Evolutionary conservation across 768 basidiomycete species (phyloP), one percentile per base, ranked within the genome.

Genomic region (Roridomyces roridus): DNA sequence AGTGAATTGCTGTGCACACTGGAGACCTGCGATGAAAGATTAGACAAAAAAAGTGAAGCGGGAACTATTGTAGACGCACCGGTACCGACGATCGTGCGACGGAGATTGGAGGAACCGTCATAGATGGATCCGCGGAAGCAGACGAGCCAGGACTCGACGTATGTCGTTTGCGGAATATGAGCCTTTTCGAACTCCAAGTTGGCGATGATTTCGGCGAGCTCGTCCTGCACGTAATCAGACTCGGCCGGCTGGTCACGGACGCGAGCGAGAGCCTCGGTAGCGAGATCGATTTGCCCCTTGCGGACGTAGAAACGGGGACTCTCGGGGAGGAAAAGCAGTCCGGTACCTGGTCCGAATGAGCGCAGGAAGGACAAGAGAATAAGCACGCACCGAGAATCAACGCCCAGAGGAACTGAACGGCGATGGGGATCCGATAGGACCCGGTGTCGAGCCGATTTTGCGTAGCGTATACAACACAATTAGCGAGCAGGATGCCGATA

Each of bases 351-450:
- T 11, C 31, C 15, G 31, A 34, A 34, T 34, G 15, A 34, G 15
- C 11, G 15, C 31, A 15, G 10, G 11, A 15, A 34, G 31, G 31
- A 3, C 11, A 15, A 8, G 15, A 11, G 31, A 34, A 34, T 15
- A 8, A 3, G 31, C 31, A 15, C 31, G 60, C 64, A 29, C 80
- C 81, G 51, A 96, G 86, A 62, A 94, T 72, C 59, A 77, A 68
- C 25, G 87, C 91, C 91, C 90, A 95, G 40, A 85, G 79, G 68
- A 94, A 92, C 69, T 94, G 92, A 55, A 95, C 70, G 24, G 82
- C 79, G 60, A 89, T 87, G 35, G 91, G 89, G 60, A 92, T 88
- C 34, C 79, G 83, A 73, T 87, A 92, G 0, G 87, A 76, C 12
- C 78, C 75, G 55, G 82, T 74, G 56, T 80, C 71, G 14, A 70